A percentile compares a stretch with the other conserved stretches of the same genome.
These are phyloP conservation scores for Skeletonema grethae DNA, from an alignment of 108 stramenopile genomes.

Conservation along the genomic window DNA sequence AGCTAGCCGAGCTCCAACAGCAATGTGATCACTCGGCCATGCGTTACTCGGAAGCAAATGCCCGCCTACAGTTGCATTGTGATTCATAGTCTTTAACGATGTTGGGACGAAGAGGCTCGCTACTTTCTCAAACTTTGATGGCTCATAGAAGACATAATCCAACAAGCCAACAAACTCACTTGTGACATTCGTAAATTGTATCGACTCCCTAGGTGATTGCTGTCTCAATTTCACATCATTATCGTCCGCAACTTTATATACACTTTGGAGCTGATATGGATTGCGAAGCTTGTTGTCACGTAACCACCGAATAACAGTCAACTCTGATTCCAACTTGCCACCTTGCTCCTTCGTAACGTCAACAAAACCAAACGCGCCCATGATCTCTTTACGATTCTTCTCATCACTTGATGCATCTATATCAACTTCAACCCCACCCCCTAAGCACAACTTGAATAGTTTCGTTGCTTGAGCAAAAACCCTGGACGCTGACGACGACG, in stretches of 20 bases:
- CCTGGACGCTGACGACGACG: slow-evolving; percentile 75
- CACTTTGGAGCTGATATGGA: slow-evolving; percentile 66
- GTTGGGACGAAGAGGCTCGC: slow-evolving; percentile 63
- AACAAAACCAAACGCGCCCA: slow-evolving; percentile 75
- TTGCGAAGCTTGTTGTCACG: slow-evolving; percentile 60
- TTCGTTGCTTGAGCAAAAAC: slow-evolving; percentile 75
- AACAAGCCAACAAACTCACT: slow-evolving; percentile 75
- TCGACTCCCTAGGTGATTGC: slow-evolving; percentile 32
- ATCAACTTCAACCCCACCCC: slow-evolving; percentile 71
- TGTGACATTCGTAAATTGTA: slow-evolving; percentile 87
- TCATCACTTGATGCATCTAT: slow-evolving; percentile 16
- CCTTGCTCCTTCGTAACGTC: slow-evolving; percentile 49
- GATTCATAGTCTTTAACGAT: slow-evolving; percentile 60
- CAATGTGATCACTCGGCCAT: slow-evolving; percentile 90
- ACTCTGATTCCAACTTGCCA: slow-evolving; percentile 2
- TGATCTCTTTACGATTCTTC: slow-evolving; percentile 36
- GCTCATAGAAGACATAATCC: slow-evolving; percentile 77
- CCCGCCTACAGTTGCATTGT: slow-evolving; percentile 45
- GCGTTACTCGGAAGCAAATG: slow-evolving; percentile 77
- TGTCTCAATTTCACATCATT: slow-evolving; percentile 2
- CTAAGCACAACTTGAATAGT: slow-evolving; percentile 64
- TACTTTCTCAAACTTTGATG: slow-evolving; percentile 41
- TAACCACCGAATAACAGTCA: slow-evolving; percentile 73
- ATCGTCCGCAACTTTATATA: slow-evolving; percentile 49
- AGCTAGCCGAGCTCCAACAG: slow-evolving; percentile 67